Evolutionary conservation across 2,329 filamentous ascomycete species (phyloP).

Genomic region (Davidsoniella eucalypti): DNA sequence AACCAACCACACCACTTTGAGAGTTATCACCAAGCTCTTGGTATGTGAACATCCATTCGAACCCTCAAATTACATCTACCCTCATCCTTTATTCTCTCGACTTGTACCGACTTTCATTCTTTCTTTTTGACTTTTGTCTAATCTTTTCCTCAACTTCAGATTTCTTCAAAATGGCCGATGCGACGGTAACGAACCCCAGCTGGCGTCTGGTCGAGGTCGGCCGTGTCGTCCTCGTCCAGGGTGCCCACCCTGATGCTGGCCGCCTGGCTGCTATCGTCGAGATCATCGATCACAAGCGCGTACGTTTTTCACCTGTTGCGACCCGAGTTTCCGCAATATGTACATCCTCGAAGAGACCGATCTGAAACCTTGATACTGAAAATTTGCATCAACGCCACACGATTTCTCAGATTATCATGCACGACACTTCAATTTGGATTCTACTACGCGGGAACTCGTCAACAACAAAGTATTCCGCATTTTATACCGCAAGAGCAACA

Average conservation of each 20-base stretch:
- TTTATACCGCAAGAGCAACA: neutral
- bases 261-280: conserved; percentile 90
- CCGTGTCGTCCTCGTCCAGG: conserved; percentile 84
- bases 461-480: neutral
- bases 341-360: neutral
- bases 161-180: conserved; percentile 55
- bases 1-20: conserved; percentile 13
- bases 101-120: conserved; percentile 13
- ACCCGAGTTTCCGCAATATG: conserved; percentile 9
- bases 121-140: conserved; percentile 15
- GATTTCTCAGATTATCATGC: neutral
- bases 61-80: conserved; percentile 8
- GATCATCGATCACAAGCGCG: conserved; percentile 99
- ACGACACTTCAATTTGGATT: neutral
- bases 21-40: conserved; percentile 14
- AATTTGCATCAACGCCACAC: neutral
- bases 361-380: neutral
- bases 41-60: conserved; percentile 13
- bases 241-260: conserved; percentile 60
- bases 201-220: conserved; percentile 98
- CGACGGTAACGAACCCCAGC: conserved; percentile 63
- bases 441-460: neutral
- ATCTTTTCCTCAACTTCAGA: conserved; percentile 18
- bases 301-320: conserved; percentile 40
- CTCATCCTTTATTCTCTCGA: conserved; percentile 2